Conservation (phyloP, 768 basidiomycete species). For the Pluteus cervinus region DNA sequence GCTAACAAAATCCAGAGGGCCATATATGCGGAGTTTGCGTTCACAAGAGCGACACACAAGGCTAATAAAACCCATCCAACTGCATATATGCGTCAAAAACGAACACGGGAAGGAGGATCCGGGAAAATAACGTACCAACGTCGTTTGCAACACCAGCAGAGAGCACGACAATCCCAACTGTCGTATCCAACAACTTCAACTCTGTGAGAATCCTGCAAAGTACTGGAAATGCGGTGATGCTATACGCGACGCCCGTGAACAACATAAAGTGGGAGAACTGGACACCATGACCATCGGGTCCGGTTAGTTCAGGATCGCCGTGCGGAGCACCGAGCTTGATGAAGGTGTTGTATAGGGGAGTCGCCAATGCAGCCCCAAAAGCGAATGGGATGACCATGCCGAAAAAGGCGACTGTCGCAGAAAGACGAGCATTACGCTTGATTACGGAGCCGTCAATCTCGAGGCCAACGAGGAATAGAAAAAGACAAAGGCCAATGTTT, state of each 20-base stretch:
- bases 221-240: conserved; percentile 84
- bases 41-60: conserved; percentile 87
- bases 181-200: conserved; percentile 85
- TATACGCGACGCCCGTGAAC: conserved; percentile 88
- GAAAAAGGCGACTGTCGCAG: conserved; percentile 63
- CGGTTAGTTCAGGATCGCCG: no score
- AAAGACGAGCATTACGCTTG: conserved; percentile 67
- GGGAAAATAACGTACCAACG: conserved; percentile 37
- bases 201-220: conserved; percentile 86
- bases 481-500: conserved; percentile 82
- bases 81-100: conserved; percentile 11
- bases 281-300: conserved; percentile 48
- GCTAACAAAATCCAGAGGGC: conserved; percentile 81
- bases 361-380: conserved; percentile 61
- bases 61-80: conserved; percentile 87
- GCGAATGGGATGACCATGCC: conserved; percentile 90
- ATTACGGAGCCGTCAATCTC: conserved; percentile 82
- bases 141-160: conserved; percentile 90
- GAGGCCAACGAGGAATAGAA: conserved; percentile 90
- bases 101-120: not conserved
- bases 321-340: no score
- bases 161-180: conserved; percentile 88
- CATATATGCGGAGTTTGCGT: conserved; percentile 74
- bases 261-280: conserved; percentile 90
- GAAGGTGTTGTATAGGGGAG: conserved; percentile 71